Evolutionary conservation across 345 rosid species (phyloP).

Genomic region (Brassica carinata): DNA sequence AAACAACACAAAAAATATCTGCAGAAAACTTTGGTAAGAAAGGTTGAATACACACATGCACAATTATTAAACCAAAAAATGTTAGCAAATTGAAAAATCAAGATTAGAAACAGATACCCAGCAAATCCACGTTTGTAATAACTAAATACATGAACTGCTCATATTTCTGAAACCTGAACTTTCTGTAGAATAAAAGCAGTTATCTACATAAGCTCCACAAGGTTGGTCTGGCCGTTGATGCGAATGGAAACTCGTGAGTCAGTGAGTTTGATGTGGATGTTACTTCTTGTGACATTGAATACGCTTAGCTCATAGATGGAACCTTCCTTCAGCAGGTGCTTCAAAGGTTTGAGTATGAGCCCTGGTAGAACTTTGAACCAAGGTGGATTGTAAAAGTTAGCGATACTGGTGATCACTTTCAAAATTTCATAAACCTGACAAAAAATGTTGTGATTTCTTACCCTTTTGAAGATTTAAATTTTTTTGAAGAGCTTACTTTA

Average conservation of each 20-base stretch:
- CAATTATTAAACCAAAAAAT: not conserved
- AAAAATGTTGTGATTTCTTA: not conserved
- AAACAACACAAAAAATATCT: too few species aligned
- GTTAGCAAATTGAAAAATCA: not conserved
- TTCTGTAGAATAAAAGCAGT: not conserved
- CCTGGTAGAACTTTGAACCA: not conserved
- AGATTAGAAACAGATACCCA: not conserved
- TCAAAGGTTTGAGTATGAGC: not conserved
- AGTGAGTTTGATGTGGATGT: not conserved
- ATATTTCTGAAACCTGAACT: not conserved
- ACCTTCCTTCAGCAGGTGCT: not conserved
- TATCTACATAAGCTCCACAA: not conserved
- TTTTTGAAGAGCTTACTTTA: not conserved
- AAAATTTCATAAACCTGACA: not conserved
- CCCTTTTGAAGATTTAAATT: not conserved
- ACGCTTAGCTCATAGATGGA: not conserved
- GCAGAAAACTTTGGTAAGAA: too few species aligned
- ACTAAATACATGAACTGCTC: not conserved
- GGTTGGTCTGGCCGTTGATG: not conserved
- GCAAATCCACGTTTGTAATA: not conserved
- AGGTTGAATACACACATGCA: too few species aligned
- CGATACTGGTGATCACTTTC: not conserved
- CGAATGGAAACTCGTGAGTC: not conserved
- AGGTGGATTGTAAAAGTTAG: not conserved
- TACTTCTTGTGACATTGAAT: not conserved